These are phyloP conservation scores for Sherardia arvensis DNA, from an alignment of 257 asterid species.

Conservation along the genomic window DNA sequence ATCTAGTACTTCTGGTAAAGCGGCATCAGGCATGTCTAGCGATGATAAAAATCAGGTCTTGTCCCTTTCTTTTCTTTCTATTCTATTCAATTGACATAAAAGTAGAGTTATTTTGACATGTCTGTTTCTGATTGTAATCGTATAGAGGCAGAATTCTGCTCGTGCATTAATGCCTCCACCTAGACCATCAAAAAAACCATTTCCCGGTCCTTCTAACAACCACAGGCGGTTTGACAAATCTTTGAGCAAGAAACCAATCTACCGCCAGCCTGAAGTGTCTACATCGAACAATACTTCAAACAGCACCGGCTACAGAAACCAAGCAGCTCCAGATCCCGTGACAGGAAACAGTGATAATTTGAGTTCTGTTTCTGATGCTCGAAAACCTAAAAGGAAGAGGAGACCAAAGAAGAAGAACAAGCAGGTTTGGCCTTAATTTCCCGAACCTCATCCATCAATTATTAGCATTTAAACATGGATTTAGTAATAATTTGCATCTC, in stretches of 20 bases:
- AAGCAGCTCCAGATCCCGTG: slow-evolving; percentile 41
- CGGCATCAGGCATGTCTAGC: slow-evolving; percentile 86
- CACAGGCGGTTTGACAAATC: slow-evolving; percentile 43
- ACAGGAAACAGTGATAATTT: slow-evolving; percentile 54
- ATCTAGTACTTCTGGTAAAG: slow-evolving; percentile 83
- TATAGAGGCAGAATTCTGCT: slow-evolving; percentile 71
- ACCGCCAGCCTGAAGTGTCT: slow-evolving; percentile 35
- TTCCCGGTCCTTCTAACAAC: slow-evolving; percentile 25
- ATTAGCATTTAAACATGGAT: not conserved
- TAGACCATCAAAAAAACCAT: slow-evolving; percentile 56
- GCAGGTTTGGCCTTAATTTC: slow-evolving; percentile 22
- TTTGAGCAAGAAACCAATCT: slow-evolving; percentile 35
- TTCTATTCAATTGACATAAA: not conserved
- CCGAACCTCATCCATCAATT: not conserved
- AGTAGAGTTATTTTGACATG: not conserved
- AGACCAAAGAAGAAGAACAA: slow-evolving; percentile 95
- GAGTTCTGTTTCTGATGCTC: slow-evolving; percentile 38
- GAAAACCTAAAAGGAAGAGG: slow-evolving; percentile 84
- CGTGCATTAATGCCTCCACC: slow-evolving; percentile 97
- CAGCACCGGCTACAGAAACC: slow-evolving; percentile 41
- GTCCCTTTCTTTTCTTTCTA: not conserved
- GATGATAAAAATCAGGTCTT: slow-evolving; percentile 84
- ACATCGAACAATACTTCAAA: slow-evolving; percentile 75
- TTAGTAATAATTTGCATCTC: not conserved
- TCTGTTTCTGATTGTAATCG: slow-evolving; percentile 1